phyloP scores from a whole-genome alignment of 495 filamentous ascomycete species.

The Penicillium riverlandense region DNA sequence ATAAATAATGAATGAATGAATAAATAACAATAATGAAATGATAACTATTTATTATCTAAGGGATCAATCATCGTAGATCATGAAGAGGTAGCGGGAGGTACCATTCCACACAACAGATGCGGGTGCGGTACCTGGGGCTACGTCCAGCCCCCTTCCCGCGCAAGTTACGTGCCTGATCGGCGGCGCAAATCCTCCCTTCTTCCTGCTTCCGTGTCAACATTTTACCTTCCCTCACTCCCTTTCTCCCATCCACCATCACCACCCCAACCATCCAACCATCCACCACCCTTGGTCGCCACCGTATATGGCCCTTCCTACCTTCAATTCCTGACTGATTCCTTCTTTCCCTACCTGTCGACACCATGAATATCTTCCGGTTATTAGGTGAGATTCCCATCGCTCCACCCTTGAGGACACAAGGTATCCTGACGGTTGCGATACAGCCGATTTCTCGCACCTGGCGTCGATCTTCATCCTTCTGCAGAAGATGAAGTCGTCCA shows the following conservation, averaged over 20 bases:
- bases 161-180: slow-evolving; percentile 16
- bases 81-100: no score
- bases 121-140: no score
- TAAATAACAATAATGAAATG: no score
- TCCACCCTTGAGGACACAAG: neutral
- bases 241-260: neutral
- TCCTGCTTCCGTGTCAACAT: slow-evolving; percentile 25
- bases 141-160: no score
- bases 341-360: slow-evolving; percentile 6
- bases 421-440: slow-evolving; percentile 6
- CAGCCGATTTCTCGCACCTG: slow-evolving; percentile 91
- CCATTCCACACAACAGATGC: no score
- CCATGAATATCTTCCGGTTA: slow-evolving; percentile 87
- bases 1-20: no score
- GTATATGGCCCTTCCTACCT: no score
- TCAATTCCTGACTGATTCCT: no score
- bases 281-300: no score
- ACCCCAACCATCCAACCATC: no score
- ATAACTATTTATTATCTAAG: no score
- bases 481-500: slow-evolving; percentile 89
- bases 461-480: slow-evolving; percentile 90
- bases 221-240: slow-evolving; percentile 3
- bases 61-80: no score
- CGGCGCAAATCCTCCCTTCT: slow-evolving; percentile 6
- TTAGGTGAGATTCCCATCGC: slow-evolving; percentile 50